phyloP scores from a whole-genome alignment of 805 yeast species.

The Phaffomyces thermotolerans region DNA sequence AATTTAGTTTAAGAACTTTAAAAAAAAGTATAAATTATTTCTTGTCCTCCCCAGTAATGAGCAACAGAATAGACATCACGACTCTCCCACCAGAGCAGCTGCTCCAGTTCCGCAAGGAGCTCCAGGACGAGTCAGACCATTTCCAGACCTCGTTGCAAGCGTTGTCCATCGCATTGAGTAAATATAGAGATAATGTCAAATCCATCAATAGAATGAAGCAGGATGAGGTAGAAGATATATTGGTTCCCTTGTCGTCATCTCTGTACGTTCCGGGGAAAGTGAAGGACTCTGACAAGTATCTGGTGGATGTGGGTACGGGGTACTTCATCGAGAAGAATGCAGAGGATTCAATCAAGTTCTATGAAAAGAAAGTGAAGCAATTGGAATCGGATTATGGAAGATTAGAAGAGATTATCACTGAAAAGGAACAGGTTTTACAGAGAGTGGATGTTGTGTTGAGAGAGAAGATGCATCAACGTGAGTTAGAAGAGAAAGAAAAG shows the following conservation, averaged over 20 bases:
- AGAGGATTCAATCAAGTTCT: slow-evolving; percentile 61
- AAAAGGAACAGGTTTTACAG: slow-evolving; percentile 59
- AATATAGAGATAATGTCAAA: slow-evolving; percentile 71
- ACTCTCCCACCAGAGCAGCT: slow-evolving; percentile 79
- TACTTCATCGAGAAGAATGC: slow-evolving; percentile 80
- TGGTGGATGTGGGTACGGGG: slow-evolving; percentile 96
- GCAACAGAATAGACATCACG: slow-evolving; percentile 49
- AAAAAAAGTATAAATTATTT: neutral
- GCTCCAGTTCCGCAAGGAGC: slow-evolving; percentile 70
- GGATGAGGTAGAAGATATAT: slow-evolving; percentile 42
- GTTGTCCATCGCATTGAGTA: slow-evolving; percentile 70
- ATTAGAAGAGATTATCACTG: slow-evolving; percentile 65
- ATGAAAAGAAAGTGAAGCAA: slow-evolving; percentile 65
- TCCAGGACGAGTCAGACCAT: slow-evolving; percentile 82
- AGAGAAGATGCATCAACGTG: slow-evolving; percentile 42
- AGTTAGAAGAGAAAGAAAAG: neutral
- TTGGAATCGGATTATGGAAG: slow-evolving; percentile 66
- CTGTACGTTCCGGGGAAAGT: slow-evolving; percentile 84
- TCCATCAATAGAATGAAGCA: slow-evolving; percentile 54
- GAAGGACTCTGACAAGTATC: slow-evolving; percentile 54
- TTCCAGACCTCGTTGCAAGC: slow-evolving; percentile 80
- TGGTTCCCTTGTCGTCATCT: slow-evolving; percentile 86
- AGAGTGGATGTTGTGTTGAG: slow-evolving; percentile 54
- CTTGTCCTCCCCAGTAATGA: neutral
- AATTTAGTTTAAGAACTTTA: too few species aligned